Evolutionary conservation across 768 basidiomycete genomes (phyloP).

Genomic region (Coprinopsis marcescibilis): DNA sequence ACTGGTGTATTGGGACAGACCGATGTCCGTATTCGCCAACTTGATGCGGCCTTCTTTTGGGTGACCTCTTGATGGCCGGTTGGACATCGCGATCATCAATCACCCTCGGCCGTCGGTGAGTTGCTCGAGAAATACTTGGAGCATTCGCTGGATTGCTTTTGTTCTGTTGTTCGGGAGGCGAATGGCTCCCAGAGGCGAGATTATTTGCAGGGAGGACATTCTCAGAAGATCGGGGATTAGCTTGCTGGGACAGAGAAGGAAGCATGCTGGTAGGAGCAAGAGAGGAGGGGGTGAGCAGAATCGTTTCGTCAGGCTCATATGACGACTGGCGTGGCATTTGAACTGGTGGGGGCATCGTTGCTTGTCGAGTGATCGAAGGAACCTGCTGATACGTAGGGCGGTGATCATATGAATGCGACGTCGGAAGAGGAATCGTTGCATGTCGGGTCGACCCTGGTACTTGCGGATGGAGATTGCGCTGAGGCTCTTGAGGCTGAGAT

Average conservation of each 20-base stretch:
- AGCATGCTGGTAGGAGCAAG: conserved; percentile 47
- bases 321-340: too few relatives aligned
- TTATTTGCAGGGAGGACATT: background rate
- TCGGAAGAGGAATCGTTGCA: background rate
- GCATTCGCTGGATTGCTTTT: background rate
- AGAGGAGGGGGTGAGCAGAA: conserved; percentile 62
- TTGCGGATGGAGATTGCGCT: too few relatives aligned
- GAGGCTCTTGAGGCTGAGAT: too few relatives aligned
- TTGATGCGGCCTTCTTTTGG: background rate
- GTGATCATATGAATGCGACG: conserved; percentile 2
- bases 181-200: background rate
- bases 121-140: background rate
- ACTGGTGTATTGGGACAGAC: conserved; percentile 21
- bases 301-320: conserved; percentile 35
- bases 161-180: background rate
- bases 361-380: too few relatives aligned
- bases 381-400: too few relatives aligned
- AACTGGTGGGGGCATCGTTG: too few relatives aligned
- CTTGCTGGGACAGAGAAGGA: conserved; percentile 33
- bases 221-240: conserved; percentile 33
- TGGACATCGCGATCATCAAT: conserved; percentile 2
- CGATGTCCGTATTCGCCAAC: background rate
- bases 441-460: background rate
- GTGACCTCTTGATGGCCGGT: background rate
- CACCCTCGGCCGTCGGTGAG: background rate